Base-by-base conservation (phyloP, 208 protist species). In the Acanthamoeba lenticulata region DNA sequence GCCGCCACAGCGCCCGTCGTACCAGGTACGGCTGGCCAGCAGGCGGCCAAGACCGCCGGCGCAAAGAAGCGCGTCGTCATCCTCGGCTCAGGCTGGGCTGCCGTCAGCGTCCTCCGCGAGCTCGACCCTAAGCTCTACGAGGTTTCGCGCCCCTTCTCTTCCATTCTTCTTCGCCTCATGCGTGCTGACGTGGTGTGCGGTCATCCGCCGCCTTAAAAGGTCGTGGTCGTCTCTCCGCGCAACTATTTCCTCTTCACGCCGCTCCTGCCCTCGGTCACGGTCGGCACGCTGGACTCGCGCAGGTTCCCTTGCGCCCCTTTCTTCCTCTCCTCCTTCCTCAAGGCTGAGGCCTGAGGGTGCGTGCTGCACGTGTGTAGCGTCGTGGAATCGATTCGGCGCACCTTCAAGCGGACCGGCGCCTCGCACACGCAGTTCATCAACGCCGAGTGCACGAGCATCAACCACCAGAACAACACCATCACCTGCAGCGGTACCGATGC, bases 241-340 rank as follows among this genome's bases (percentile, higher is more conserved):
- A 96, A 97, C 88, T 94, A 97, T 74, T 97, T 97, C 55, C 85
- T 97, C 60, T 97, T 96, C 83, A 97, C 96, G 24, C 96, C 96
- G 27, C 94, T 97, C 19, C 79, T 97, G 17, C 83, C 94, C 34
- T 94, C 65, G 38, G 77, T 91, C 96, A 38, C 94, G 96, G 7
- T 95, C 95, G 42, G 74, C 74, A 85, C 74, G 36, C 74, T 85
- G 1, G 74, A 85, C 29, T 42, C 77, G 85, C 85, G 47, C 69
- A 62, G 17, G 47, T 24, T 15, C 5, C 0, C 85, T 21, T 29
- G 0, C 47, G 21, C 52, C 52, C 52, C 21, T 29, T 21, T 21
- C 19, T 21, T 62, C 5, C 55, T 62, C 7, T 62, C 4, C 55
- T 11, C n/a, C n/a, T n/a, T n/a, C n/a, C n/a, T n/a, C n/a, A n/a